Percentiles rank a stretch among this genome's conserved stretches.
Evolutionary conservation across 1,284 basidiomycete genomes (phyloP).

Genomic region (Leccinum subrobustum): DNA sequence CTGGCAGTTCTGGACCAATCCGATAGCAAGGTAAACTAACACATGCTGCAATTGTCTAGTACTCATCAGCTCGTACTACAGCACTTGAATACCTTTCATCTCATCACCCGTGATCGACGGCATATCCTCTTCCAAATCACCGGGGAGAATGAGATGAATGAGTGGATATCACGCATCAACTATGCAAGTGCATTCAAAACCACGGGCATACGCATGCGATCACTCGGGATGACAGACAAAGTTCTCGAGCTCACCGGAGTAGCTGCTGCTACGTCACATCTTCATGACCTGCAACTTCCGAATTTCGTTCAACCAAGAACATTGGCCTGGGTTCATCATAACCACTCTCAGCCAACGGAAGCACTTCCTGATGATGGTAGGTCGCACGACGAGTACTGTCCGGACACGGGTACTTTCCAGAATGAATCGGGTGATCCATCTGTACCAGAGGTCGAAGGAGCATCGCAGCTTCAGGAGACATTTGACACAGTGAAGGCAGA

Average conservation of each 20-base stretch:
- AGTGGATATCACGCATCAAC: slow-evolving; percentile 93
- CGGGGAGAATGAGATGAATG: slow-evolving; percentile 77
- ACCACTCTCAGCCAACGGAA: slow-evolving; percentile 13
- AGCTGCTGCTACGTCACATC: slow-evolving; percentile 80
- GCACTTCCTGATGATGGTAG: slow-evolving; percentile 10
- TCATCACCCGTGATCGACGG: slow-evolving; percentile 74
- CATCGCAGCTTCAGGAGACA: slow-evolving; percentile 72
- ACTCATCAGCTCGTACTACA: slow-evolving; percentile 32
- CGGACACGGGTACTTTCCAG: slow-evolving; percentile 30
- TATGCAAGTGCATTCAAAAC: slow-evolving; percentile 93
- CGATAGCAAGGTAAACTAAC: slow-evolving; percentile 63
- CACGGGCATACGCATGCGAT: slow-evolving; percentile 81
- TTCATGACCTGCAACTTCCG: slow-evolving; percentile 56
- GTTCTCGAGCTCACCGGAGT: slow-evolving; percentile 78
- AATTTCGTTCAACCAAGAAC: slow-evolving; percentile 36
- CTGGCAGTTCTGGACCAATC: slow-evolving; percentile 80
- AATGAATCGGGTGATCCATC: slow-evolving; percentile 42
- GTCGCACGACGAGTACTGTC: slow-evolving; percentile 22
- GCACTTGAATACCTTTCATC: slow-evolving; percentile 76
- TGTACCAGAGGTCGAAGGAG: slow-evolving; percentile 52
- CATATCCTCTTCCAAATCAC: slow-evolving; percentile 82
- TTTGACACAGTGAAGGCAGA: slow-evolving; percentile 87
- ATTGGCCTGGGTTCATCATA: slow-evolving; percentile 47
- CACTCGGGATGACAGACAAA: slow-evolving; percentile 63
- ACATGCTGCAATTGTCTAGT: neutral